Base-by-base conservation (phyloP, 768 basidiomycete genomes). In the Suillus tomentosus region DNA sequence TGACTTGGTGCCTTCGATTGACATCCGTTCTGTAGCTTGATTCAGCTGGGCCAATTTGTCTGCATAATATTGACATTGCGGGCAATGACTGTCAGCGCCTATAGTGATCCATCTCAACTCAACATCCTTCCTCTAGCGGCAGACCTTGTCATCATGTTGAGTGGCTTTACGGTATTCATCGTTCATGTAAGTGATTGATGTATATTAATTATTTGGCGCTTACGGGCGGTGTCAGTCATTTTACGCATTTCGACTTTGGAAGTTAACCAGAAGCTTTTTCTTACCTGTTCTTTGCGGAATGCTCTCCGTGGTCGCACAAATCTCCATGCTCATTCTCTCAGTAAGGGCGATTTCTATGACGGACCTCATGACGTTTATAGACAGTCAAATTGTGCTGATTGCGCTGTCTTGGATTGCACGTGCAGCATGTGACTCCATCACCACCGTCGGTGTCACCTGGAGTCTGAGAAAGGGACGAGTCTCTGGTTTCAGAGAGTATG, bases 241-340 rank as follows among this genome's bases (percentile, higher is more conserved):
- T 47, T 60, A 60, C 36, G 50, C 56, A 22, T 64, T 47, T 39
- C 63, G 58, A 34, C 56, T 64, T 19, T 39, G 57, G 43, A 64
- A 17, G 24, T 48, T 64, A 6, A 36, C 47, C n/a, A 51, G 59
- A 27, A 64, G 34, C 8, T 1, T 39, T 11, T 22, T 50, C 36
- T 48, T 64, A 2, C 63, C 63, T 14, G 8, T 60, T 11, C n/a
- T 64, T 31, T 64, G 63, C 47, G 39, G 37, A 22, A 36, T 39
- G 19, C 13, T 50, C 22, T 40, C 42, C 9, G 11, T 60, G 3
- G 24, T 61, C n/a, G 45, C 47, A 17, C 34, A 61, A 10, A 39
- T n/a, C 14, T 22, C 22, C 24, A 59, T 31, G 10, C 9, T 60
- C 40, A 19, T 60, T 3, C 31, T 64, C 58, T 27, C 47, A 19